Conservation (phyloP, 2,329 filamentous ascomycete genomes). For the Pyrenophora tritici-repentis region DNA sequence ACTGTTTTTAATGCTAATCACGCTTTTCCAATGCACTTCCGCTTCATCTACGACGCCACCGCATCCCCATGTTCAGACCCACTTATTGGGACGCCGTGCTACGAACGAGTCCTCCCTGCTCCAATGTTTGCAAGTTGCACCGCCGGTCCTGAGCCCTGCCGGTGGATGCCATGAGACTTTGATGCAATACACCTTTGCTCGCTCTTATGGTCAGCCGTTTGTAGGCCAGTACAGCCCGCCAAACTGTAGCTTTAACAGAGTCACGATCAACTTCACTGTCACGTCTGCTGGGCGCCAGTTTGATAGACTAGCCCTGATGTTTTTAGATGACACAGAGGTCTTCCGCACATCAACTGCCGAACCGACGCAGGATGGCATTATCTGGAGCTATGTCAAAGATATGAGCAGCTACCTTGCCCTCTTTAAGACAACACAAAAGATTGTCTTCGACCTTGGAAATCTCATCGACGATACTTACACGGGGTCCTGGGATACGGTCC, state of each 20-base stretch:
- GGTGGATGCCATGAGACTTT: constrained; percentile 60
- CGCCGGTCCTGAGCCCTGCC: constrained; percentile 63
- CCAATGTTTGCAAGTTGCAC: constrained; percentile 71
- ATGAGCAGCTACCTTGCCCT: constrained; percentile 72
- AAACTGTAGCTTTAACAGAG: constrained; percentile 71
- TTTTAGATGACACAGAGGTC: constrained; percentile 76
- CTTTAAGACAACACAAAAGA: constrained; percentile 70
- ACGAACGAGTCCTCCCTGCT: constrained; percentile 48
- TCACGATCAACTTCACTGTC: constrained; percentile 77
- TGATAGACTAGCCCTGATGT: constrained; percentile 77
- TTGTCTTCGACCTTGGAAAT: constrained; percentile 79
- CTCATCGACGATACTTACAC: constrained; percentile 73
- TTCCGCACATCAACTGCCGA: constrained; percentile 84
- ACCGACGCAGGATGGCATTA: constrained; percentile 71
- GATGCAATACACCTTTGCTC: constrained; percentile 73
- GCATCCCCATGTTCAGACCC: constrained; percentile 15
- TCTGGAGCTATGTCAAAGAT: constrained; percentile 79
- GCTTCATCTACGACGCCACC: constrained; percentile 27
- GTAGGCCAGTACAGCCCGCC: constrained; percentile 72
- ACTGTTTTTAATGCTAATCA: constrained; percentile 44
- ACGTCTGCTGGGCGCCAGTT: constrained; percentile 73
- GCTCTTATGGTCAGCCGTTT: constrained; percentile 74
- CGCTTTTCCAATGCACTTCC: constrained; percentile 32
- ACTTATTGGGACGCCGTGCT: constrained; percentile 27
- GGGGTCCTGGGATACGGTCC: constrained; percentile 71